Conservation (phyloP, 192 early-diverging fungal species). For the Coemansia sp. region DNA sequence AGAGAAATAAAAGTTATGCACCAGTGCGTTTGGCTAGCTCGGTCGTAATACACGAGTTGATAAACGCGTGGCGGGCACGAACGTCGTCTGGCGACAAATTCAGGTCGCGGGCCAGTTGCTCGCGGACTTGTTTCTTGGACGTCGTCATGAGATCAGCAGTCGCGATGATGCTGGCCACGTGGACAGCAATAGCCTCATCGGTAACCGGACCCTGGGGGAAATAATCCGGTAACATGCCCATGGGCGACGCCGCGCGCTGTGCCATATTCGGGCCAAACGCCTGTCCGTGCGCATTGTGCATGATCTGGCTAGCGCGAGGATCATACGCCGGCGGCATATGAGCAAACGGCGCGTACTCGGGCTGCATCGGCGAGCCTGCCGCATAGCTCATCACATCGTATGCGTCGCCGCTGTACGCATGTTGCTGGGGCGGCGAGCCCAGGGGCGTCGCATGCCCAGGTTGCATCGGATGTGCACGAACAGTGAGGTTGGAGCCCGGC, state of each 20-base stretch:
- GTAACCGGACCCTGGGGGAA: slow-evolving; percentile 44
- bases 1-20: not conserved
- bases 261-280: slow-evolving; percentile 9
- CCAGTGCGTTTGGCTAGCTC: slow-evolving; percentile 47
- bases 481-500: slow-evolving; percentile 37
- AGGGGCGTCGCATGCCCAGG: slow-evolving; percentile 31
- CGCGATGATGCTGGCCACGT: slow-evolving; percentile 75
- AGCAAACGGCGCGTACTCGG: slow-evolving; percentile 19
- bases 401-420: slow-evolving; percentile 36
- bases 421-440: slow-evolving; percentile 27
- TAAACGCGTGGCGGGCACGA: slow-evolving; percentile 29
- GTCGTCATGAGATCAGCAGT: slow-evolving; percentile 91
- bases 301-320: slow-evolving; percentile 42
- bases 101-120: slow-evolving; percentile 51
- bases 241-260: slow-evolving; percentile 32
- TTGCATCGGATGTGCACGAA: slow-evolving; percentile 14
- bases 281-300: not conserved
- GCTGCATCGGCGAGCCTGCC: slow-evolving; percentile 25
- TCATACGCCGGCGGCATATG: slow-evolving; percentile 42
- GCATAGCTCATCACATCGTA: slow-evolving; percentile 47
- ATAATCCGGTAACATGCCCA: slow-evolving; percentile 35
- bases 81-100: slow-evolving; percentile 29
- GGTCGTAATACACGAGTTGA: slow-evolving; percentile 39
- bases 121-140: slow-evolving; percentile 95
- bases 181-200: slow-evolving; percentile 66